Base-by-base conservation (phyloP, 192 early-diverging fungal genomes). In the Ambispora gerdemannii region DNA sequence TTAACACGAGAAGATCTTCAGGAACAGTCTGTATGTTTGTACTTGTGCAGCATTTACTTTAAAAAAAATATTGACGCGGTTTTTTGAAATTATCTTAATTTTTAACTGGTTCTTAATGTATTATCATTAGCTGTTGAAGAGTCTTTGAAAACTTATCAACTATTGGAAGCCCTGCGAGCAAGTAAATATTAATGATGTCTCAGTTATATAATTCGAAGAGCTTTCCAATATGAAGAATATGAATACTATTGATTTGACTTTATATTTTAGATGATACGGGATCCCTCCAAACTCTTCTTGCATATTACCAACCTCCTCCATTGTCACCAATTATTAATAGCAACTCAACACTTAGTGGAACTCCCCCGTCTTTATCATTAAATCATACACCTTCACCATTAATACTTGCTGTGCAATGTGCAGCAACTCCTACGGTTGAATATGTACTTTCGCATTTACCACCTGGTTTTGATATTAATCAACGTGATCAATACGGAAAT, bases 331-430 rank as follows among this genome's bases (percentile, higher is more conserved):
- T 7, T 11, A 6, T 32, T 36, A 6, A 43, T 15, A 43, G 38
- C 15, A 10, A 10, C n/a, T 30, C 30, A 20, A n/a, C n/a, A n/a
- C 8, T 10, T 43, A 60, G n/a, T 27, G 33, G 24, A 13, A 34
- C n/a, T 31, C 3, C 35, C 0, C 24, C 72, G 17, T 22, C 30
- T 3, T 33, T 65, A 33, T 58, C 61, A 28, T 53, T 72, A 33
- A 50, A 67, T 30, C 19, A 3, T 32, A 53, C 38, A 19, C 28
- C 64, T 20, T 82, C 82, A 31, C 85, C 83, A 33, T 52, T 86
- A 70, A 80, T 78, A 22, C 74, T 90, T 63, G 86, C 86, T 3
- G 83, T 88, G 19, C 88, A 90, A 73, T 90, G 87, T 63, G 85
- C 88, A 3, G 78, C 78, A 75, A 83, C 74, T 22, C 71, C 83